Evolutionary conservation across 2,329 filamentous ascomycete species (phyloP).

Genomic region (Epichloe amarillans): DNA sequence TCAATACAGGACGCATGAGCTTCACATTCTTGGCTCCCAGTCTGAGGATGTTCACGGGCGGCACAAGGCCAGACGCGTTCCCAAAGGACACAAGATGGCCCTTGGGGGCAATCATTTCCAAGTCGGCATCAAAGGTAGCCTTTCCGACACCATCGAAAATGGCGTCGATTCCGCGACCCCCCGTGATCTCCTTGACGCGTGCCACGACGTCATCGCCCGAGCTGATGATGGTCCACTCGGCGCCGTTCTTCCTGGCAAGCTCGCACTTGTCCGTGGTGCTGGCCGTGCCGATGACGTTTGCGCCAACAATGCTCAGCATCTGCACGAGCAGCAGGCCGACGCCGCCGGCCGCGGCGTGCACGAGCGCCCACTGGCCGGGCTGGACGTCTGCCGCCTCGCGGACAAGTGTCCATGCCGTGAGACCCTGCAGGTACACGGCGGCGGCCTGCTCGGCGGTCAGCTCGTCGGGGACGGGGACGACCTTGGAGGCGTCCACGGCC

Average conservation of each 20-base stretch:
- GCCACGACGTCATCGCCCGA: slow-evolving; percentile 47
- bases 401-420: slow-evolving; percentile 70
- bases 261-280: slow-evolving; percentile 59
- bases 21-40: slow-evolving; percentile 64
- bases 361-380: slow-evolving; percentile 66
- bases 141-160: slow-evolving; percentile 83
- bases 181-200: slow-evolving; percentile 56
- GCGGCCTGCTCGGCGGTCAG: slow-evolving; percentile 50
- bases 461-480: slow-evolving; percentile 49
- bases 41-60: slow-evolving; percentile 44
- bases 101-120: slow-evolving; percentile 64
- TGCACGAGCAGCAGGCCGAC: slow-evolving; percentile 66
- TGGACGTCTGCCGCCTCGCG: slow-evolving; percentile 65
- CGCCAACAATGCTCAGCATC: slow-evolving; percentile 58
- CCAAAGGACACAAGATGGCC: slow-evolving; percentile 69
- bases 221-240: slow-evolving; percentile 52
- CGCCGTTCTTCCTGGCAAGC: slow-evolving; percentile 56
- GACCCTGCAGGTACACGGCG: slow-evolving; percentile 62
- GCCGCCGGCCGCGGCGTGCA: slow-evolving; percentile 78
- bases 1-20: slow-evolving; percentile 61
- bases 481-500: slow-evolving; percentile 36
- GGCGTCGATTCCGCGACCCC: slow-evolving; percentile 57
- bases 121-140: slow-evolving; percentile 65
- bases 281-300: slow-evolving; percentile 67
- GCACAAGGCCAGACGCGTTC: slow-evolving; percentile 67